Evolutionary conservation across 1,139 yeast genomes (phyloP), one percentile per base, ranked within the genome.

Genomic region (Candida buenavistaensis): DNA sequence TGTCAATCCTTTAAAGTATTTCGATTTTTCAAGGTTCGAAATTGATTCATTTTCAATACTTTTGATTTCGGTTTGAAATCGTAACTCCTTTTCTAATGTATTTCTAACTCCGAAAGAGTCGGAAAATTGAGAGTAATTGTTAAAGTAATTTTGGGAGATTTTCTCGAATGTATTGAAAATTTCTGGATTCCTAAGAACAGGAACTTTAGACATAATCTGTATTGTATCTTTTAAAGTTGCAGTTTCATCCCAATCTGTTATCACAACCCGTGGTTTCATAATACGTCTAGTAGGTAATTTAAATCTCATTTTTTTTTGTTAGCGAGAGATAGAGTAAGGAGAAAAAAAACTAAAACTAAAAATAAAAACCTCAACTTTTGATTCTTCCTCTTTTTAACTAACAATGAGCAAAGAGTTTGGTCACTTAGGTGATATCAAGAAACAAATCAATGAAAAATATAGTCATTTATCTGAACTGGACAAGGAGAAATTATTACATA

Each of bases 171-270:
- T 1, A 55, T 51, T 2, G n/a, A n/a, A n/a, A n/a, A n/a, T 20
- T 20, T 49, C 48, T 1, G 72, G 72, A 31, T 69, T 64, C 14
- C 50, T 47, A 3, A 33, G 26, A 40, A 76, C 75, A 0, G 82
- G 79, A 0, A 79, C 68, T 20, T 66, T 60, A 3, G 82, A 80
- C 3, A 81, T 63, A 5, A 72, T 50, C 15, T 54, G 53, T 26
- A 81, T 72, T 1, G 90, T 81, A 52, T 83, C 90, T 11, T 54
- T 46, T 6, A 51, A 44, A 1, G 90, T 81, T 17, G 80, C 64
- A 0, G 90, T 82, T 39, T 82, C 90, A 51, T 83, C 92, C 82
- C 86, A 83, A 50, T 83, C 92, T 2, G 75, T 50, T 1, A 77
- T 62, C 12, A 77, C 47, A 24, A 40, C 15, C 10, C 39, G 36